Conservation (phyloP, 257 asterid species). For the Schizonepeta tenuifolia region DNA sequence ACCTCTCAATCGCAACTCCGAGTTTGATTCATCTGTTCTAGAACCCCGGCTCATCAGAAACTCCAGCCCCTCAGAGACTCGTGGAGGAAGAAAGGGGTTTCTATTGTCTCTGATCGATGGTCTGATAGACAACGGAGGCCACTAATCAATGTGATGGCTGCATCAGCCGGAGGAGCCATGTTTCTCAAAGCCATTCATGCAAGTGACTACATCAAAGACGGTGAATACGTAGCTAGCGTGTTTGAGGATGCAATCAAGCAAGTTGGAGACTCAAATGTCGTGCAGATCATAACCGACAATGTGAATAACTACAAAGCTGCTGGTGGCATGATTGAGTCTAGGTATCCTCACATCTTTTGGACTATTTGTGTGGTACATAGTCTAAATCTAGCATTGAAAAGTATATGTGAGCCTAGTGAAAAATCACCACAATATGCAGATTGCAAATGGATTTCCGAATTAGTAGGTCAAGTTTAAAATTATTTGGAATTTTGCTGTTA, state of each 20-base stretch:
- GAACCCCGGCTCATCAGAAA: too few relatives aligned
- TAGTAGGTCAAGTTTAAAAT: not conserved
- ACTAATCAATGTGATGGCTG: not conserved
- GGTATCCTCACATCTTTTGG: too few relatives aligned
- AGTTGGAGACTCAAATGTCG: not conserved
- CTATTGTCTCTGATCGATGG: too few relatives aligned
- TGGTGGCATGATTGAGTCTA: too few relatives aligned
- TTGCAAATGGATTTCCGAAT: not conserved
- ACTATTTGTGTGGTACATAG: too few relatives aligned
- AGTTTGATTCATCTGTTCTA: too few relatives aligned
- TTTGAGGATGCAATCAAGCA: not conserved
- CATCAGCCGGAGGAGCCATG: not conserved
- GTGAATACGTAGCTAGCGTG: not conserved
- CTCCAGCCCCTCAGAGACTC: too few relatives aligned
- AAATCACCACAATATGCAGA: not conserved
- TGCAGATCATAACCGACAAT: not conserved
- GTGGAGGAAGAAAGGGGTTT: too few relatives aligned
- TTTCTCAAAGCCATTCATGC: not conserved
- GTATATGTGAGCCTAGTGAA: not conserved
- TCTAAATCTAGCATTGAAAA: not conserved
- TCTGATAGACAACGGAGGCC: too few relatives aligned
- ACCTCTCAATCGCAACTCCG: too few relatives aligned
- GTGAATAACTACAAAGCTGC: not conserved
- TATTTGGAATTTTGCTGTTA: not conserved
- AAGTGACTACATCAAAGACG: not conserved